phyloP scores from a whole-genome alignment of 371 early-diverging fungal species.

The Synchytrium microbalum region DNA sequence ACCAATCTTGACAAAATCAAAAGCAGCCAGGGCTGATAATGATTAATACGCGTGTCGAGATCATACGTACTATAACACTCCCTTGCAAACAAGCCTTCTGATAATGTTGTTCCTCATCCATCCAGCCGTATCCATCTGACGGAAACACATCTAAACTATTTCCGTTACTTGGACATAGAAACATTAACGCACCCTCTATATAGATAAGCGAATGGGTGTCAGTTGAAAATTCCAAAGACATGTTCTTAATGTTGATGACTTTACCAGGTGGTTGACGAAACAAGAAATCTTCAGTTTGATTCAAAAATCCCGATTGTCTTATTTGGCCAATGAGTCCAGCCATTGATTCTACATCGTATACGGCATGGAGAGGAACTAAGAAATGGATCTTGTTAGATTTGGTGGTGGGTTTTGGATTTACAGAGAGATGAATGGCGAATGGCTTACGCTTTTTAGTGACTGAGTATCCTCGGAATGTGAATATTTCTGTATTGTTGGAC shows the following conservation, averaged over 20 bases:
- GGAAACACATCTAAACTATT: background rate
- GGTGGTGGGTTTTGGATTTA: background rate
- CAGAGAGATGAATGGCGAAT: background rate
- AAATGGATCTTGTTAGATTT: background rate
- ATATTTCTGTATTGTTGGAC: background rate
- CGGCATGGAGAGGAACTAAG: background rate
- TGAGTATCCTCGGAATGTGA: background rate
- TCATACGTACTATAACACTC: background rate
- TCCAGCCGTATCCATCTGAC: background rate
- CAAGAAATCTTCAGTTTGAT: background rate
- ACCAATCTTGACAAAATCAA: too few relatives aligned
- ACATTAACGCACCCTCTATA: background rate
- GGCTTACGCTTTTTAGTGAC: background rate
- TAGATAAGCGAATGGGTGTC: background rate
- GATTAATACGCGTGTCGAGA: too few relatives aligned
- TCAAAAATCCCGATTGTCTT: background rate
- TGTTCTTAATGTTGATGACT: background rate
- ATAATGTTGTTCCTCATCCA: background rate
- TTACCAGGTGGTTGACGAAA: background rate
- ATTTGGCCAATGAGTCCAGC: background rate
- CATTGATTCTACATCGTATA: background rate
- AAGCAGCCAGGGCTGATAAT: too few relatives aligned
- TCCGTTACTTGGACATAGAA: background rate
- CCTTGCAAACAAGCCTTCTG: background rate
- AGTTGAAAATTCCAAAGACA: background rate